Evolutionary conservation across 495 filamentous ascomycete species (phyloP), one percentile per base, ranked within the genome.

Genomic region (Penicillium dipodomyicola): DNA sequence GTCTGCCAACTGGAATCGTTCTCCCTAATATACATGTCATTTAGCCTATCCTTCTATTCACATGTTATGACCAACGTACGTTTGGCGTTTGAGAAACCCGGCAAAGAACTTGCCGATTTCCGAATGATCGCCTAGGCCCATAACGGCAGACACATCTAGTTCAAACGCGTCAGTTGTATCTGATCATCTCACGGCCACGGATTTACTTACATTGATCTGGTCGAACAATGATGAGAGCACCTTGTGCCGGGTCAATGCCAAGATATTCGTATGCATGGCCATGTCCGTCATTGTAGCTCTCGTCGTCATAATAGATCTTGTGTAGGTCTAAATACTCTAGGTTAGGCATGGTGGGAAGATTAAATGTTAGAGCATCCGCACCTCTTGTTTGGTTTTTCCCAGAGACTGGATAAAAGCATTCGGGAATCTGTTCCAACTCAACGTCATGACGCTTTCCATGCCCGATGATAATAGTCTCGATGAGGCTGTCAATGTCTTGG

Each of bases 301-400:
- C 80, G 49, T 88, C 86, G 54, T 91, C 87, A 35, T 82, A 80
- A 65, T 79, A 89, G 5, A 83, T 77, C 54, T 88, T 88, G 49
- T 84, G 77, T 2, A 85, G 60, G 57, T 83, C 85, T 86, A 35
- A 6, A 27, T 6, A 27, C 20, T 44, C 7, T 4, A 37, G 45
- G 33, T 45, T 40, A 56, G 49, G 10, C 6, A 20, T 25, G 12
- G 2, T 20, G 17, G 19, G 5, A 29, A 48, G 20, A 17, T 22
- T 35, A 8, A 1, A 53, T 4, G n/a, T 15, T 10, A 58, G 29
- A 32, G 48, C 66, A 57, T 10, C 15, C 40, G 33, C 59, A 85
- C 84, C 79, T 73, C 79, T 75, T 30, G 86, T 83, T 35, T 76
- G 74, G 71, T 81, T 85, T 63, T 81, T 80, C 4, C 84, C 83